phyloP scores from a whole-genome alignment of 805 yeast species.

The Suhomyces sp. region DNA sequence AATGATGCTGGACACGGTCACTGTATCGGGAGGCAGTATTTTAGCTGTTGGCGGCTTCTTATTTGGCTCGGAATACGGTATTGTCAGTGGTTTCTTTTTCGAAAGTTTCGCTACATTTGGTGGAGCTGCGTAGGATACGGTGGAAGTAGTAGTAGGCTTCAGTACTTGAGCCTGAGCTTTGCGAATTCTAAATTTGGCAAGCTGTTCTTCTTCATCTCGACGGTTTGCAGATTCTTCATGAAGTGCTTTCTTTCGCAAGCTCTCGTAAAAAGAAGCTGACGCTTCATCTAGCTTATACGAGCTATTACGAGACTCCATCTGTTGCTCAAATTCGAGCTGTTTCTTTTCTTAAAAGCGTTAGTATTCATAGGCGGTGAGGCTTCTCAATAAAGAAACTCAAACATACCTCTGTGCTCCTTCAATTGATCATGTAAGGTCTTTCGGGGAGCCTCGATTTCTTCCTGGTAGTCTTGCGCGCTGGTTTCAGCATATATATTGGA shows the following conservation, averaged over 20 bases:
- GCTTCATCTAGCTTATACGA: slow-evolving; percentile 39
- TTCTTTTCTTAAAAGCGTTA: slow-evolving; percentile 22
- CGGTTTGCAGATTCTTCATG: slow-evolving; percentile 17
- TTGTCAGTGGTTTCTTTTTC: background rate
- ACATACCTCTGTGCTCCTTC: slow-evolving; percentile 38
- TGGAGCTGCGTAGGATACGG: background rate
- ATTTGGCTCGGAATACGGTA: background rate
- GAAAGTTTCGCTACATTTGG: background rate
- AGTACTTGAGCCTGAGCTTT: background rate
- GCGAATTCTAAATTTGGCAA: slow-evolving; percentile 1
- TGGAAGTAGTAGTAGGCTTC: background rate
- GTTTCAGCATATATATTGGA: background rate
- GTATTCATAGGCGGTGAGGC: too few relatives aligned
- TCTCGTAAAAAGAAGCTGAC: slow-evolving; percentile 35
- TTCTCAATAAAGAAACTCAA: too few relatives aligned
- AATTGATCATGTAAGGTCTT: slow-evolving; percentile 44
- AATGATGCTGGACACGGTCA: background rate
- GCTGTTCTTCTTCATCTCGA: slow-evolving; percentile 20
- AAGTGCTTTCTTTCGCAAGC: slow-evolving; percentile 19
- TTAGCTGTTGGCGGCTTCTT: background rate
- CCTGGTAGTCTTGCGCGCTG: background rate
- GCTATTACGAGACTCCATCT: slow-evolving; percentile 33
- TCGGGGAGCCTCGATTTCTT: slow-evolving; percentile 23
- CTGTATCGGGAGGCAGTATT: background rate
- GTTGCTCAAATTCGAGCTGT: slow-evolving; percentile 29